Base-by-base conservation (phyloP, 805 yeast genomes). In the Naumovozyma dairenensis region DNA sequence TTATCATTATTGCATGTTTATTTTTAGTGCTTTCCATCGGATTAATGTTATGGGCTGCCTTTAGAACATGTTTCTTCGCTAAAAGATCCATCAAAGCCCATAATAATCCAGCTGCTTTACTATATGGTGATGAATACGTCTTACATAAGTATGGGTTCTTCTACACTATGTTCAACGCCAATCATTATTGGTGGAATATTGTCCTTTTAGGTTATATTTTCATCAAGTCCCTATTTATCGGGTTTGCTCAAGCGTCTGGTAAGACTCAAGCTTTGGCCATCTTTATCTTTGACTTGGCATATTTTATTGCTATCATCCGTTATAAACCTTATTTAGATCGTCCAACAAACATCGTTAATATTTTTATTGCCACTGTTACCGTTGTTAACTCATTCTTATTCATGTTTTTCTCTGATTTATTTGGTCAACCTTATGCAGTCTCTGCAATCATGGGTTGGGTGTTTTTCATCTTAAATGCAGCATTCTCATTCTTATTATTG, bases 401-500 rank as follows among this genome's bases (percentile, higher is more conserved):
- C 63, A 54, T 83, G 43, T 87, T 87, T 65, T 87, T 85, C 54
- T 82, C 94, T 3, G 78, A 80, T 50, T 62, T 87, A 42, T 85
- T 82, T 60, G 77, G 79, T 32, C 95, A 86, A 61, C 77, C 84
- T 6, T 77, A 76, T 15, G 71, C 73, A 6, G 96, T 83, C 9
- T 65, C 77, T 10, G 78, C 94, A 1, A 73, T 87, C 36, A 83
- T 87, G 94, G 96, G 93, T 1, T 80, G 94, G 75, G 68, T 87
- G 2, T 87, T 83, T 61, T 87, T 87, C 57, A 69, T 87, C 36
- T 57, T 87, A 55, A 87, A 87, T 56, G 96, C 96, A 5, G 93
- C 89, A 4, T 86, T 82, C 52, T 75, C 94, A 6, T 67, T 83
- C 44, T 67, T 84, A 33, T 64, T 87, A 46, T 68, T 87, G 55